Percentiles rank a stretch among this genome's conserved stretches.
These are phyloP conservation scores for Penicillium sp. DNA, from an alignment of 2,329 filamentous ascomycete genomes.

Conservation along the genomic window DNA sequence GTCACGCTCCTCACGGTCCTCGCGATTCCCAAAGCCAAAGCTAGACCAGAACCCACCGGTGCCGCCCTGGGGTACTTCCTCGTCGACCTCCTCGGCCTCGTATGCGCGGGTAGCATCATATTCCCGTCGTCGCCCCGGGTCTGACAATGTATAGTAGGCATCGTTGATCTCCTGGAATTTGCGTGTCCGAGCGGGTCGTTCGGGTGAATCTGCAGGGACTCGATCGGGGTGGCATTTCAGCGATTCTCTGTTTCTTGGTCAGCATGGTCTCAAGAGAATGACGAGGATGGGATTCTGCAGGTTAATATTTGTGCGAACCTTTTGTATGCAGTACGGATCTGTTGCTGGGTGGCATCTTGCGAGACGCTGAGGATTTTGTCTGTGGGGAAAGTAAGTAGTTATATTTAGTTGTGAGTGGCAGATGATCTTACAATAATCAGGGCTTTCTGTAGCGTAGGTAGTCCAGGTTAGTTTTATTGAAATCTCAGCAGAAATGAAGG, in stretches of 20 bases:
- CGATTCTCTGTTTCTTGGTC: constrained; percentile 61
- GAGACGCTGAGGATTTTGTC: constrained; percentile 73
- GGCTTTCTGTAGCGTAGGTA: constrained; percentile 20
- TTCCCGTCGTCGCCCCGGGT: constrained; percentile 71
- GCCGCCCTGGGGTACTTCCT: constrained; percentile 49
- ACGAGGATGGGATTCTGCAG: not conserved
- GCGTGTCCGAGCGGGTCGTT: constrained; percentile 76
- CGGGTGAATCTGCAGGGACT: constrained; percentile 77
- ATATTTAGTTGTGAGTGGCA: constrained; percentile 1
- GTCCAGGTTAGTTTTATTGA: not conserved
- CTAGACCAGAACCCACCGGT: constrained; percentile 70
- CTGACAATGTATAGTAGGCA: constrained; percentile 88
- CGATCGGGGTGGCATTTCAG: constrained; percentile 93
- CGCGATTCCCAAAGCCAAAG: constrained; percentile 57
- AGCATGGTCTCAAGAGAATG: not conserved
- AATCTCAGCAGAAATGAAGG: not conserved
- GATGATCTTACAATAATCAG: constrained; percentile 43
- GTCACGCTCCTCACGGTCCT: constrained; percentile 38
- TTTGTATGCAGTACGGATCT: constrained; percentile 95
- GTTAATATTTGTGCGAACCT: constrained; percentile 52
- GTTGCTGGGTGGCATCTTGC: constrained; percentile 71
- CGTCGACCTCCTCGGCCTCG: constrained; percentile 48
- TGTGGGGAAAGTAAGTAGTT: constrained; percentile 34
- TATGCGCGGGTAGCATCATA: constrained; percentile 73
- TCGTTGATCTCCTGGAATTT: constrained; percentile 91